phyloP scores from a whole-genome alignment of 805 yeast species.

The Isabelozyma heimii region DNA sequence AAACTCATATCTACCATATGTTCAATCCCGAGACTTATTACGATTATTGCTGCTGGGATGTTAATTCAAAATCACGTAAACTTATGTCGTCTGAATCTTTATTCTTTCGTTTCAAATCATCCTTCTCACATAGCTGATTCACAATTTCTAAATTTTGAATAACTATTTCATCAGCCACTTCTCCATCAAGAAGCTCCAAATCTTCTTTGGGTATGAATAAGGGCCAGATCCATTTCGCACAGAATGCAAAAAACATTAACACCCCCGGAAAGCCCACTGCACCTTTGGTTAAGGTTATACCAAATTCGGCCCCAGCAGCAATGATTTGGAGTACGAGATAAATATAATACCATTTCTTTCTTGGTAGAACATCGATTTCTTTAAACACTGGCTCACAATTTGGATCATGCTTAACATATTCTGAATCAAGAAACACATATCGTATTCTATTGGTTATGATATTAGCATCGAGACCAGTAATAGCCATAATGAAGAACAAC shows the following conservation, averaged over 20 bases:
- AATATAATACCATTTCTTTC: slow-evolving; percentile 47
- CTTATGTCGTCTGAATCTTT: not conserved
- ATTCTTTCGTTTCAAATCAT: slow-evolving; percentile 1
- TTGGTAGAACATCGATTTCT: slow-evolving; percentile 25
- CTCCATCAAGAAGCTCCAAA: slow-evolving; percentile 61
- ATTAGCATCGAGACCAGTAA: slow-evolving; percentile 70
- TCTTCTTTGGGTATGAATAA: slow-evolving; percentile 59
- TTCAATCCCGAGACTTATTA: no score
- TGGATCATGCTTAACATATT: slow-evolving; percentile 32
- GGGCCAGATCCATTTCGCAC: slow-evolving; percentile 61
- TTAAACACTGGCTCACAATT: slow-evolving; percentile 33
- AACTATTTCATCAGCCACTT: slow-evolving; percentile 56
- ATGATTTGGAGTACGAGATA: slow-evolving; percentile 59
- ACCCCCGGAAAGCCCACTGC: slow-evolving; percentile 96
- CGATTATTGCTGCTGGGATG: no score
- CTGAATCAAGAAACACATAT: slow-evolving; percentile 59
- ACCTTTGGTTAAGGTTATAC: slow-evolving; percentile 79
- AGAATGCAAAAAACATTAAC: slow-evolving; percentile 63
- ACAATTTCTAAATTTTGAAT: slow-evolving; percentile 41
- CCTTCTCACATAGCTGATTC: not conserved
- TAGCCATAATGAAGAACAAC: slow-evolving; percentile 89
- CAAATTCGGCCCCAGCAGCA: slow-evolving; percentile 80
- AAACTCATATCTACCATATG: no score
- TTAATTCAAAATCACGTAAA: not conserved
- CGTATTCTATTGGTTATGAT: slow-evolving; percentile 61